Evolutionary conservation across 768 basidiomycete genomes (phyloP), one percentile per base, ranked within the genome.

Genomic region (Mycena floridula): DNA sequence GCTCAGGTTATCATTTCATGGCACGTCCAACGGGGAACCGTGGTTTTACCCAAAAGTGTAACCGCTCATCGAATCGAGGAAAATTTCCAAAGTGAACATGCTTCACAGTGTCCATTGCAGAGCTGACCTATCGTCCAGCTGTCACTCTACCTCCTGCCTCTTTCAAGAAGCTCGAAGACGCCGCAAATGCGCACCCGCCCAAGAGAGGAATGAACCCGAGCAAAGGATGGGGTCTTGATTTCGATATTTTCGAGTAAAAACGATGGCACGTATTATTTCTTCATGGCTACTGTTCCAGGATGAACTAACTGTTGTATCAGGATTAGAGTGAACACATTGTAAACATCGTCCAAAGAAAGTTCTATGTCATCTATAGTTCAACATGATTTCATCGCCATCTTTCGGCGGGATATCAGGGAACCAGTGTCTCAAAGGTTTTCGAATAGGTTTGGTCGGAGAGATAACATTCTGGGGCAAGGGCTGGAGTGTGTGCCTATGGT

Each of bases 31-130:
- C 78, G 83, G 16, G 84, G 86, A 6, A 77, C 80, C 40, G 68
- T 82, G 44, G 82, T 81, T 6, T 68, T 89, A 8, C 85, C 88
- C 3, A 90, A 89, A 70, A 85, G 81, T 50, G 84, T 88, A 9
- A 82, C 78, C 3, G 69, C 82, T 8, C 72, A 73, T 36, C 76
- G 84, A 24, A 69, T 90, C 25, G 64, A 72, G 46, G 83, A 85
- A 59, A 89, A 91, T 66, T 63, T 81, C 36, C 66, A 79, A 16
- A 63, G 84, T 77, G 51, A 47, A 67, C 51, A 9, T 37, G 36
- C 7, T 16, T 16, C 22, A 37, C 4, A 9, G 28, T 16, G 9
- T 16, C 28, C 28, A 32, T 32, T 16, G 28, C 28, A 9, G 9
- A 9, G 9, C 28, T 32, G 11, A 9, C 28, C 28, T 32, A 9